Base-by-base conservation (phyloP, 805 yeast species). In the Lipomyces mesembrius region DNA sequence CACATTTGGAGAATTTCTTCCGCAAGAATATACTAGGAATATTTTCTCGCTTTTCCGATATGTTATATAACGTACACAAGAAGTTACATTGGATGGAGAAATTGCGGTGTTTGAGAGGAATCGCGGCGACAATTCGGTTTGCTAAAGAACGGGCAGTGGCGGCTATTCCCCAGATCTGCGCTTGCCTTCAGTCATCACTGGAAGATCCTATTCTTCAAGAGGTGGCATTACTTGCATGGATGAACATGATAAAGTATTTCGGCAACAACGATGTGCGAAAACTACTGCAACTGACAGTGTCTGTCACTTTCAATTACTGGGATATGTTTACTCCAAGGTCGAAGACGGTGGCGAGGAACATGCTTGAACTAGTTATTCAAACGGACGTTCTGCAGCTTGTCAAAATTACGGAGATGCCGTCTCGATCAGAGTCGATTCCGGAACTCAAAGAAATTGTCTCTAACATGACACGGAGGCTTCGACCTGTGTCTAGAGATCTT, bases 131-230 rank as follows among this genome's bases (percentile, higher is more conserved):
- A 29, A 85, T 90, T 6, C 81, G 83, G 55, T 77, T 86, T 1
- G 79, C 86, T 1, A 83, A 83, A 5, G 79, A 82, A 32, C 81
- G 87, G 17, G 84, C 90, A 37, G 83, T 86, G 3, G 84, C 90
- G 1, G 91, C 91, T 0, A 77, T 90, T 46, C 96, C 97, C 0
- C 98, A 93, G 75, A 85, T 94, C 3, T 88, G 91, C 66, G 89
- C 96, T 1, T 90, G 96, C 72, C 79, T 94, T 12, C 97, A 92
- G 74, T 87, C 92, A 0, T 88, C 94, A 0, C 77, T 93, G 27
- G 92, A 88, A 52, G 84, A 83, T 22, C 78, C 83, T 0, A 86
- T 85, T 29, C 81, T 92, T 14, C 88, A 88, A 66, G 79, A 79
- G 17, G 83, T 84, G 52, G 85, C 94, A 0, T 78, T 95, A 54